A percentile compares a stretch with the other conserved stretches of the same genome.
These are phyloP conservation scores for Xenoacremonium recifei DNA, from an alignment of 2,329 filamentous ascomycete genomes.

Conservation along the genomic window DNA sequence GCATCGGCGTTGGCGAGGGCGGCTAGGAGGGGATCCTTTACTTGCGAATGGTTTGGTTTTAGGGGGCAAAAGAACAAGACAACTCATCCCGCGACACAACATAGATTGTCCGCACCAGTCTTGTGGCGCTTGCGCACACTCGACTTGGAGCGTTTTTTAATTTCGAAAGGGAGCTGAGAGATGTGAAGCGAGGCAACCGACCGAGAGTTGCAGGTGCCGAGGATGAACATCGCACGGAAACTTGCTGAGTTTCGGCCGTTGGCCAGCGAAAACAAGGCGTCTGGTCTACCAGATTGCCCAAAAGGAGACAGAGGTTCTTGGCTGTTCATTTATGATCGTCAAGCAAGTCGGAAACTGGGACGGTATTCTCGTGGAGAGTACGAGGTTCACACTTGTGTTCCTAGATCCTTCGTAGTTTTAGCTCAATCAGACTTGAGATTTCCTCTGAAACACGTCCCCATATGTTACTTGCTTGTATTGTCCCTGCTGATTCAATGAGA, in stretches of 20 bases:
- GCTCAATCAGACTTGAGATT: too few species aligned
- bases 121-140: conserved; percentile 22
- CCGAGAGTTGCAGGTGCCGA: conserved; percentile 12
- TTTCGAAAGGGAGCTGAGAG: conserved; percentile 23
- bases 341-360: too few species aligned
- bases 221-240: conserved; percentile 6
- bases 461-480: too few species aligned
- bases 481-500: too few species aligned
- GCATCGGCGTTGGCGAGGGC: conserved; percentile 55
- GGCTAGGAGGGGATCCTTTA: conserved; percentile 27
- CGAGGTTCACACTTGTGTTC: too few species aligned
- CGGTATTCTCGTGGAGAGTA: too few species aligned
- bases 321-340: too few species aligned
- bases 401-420: too few species aligned
- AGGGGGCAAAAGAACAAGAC: conserved; percentile 35
- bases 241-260: conserved; percentile 6
- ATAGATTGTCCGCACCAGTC: conserved; percentile 39
- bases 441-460: too few species aligned
- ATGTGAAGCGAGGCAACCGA: conserved; percentile 19
- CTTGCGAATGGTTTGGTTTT: conserved; percentile 30
- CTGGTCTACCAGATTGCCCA: conserved; percentile 5
- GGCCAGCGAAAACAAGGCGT: conserved; percentile 6
- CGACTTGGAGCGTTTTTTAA: conserved; percentile 29
- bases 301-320: too few species aligned
- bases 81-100: conserved; percentile 36